Base-by-base conservation (phyloP, 805 yeast species). In the Candida schatavii region DNA sequence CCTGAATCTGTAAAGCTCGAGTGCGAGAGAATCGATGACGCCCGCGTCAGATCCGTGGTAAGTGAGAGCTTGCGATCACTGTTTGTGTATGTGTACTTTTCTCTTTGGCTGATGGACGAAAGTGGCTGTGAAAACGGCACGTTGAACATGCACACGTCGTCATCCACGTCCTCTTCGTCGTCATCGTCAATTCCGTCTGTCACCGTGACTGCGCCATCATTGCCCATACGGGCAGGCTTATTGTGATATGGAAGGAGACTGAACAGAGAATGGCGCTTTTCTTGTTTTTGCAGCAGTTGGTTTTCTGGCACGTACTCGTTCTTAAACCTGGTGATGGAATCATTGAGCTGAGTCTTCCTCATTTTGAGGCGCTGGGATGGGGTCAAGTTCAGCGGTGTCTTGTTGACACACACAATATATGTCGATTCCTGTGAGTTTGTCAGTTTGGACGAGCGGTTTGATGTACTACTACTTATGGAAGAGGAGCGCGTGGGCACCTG, bases 101-200 rank as follows among this genome's bases (percentile, higher is more conserved):
- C 71, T 37, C 61, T 59, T 15, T 62, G 61, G n/a, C 64, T 47
- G 14, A 68, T 47, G 10, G 71, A 59, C 4, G 58, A 66, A 15
- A 81, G 59, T 0, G 84, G 74, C 37, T 78, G 81, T 0, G 85
- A 72, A 40, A 79, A 60, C 2, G 89, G 89, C 15, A 83, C 85
- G 50, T 83, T 82, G 60, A 67, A 83, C 44, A 82, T 75, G 18
- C 74, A 67, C 18, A 72, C 60, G 41, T 74, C 74, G 33, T 72
- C 78, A 14, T 44, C 50, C 26, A 47, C 50, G 14, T 49, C 45
- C 21, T 39, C 31, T 31, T 43, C 42, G 32, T 43, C 48, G 23
- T 50, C 50, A 13, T 46, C 42, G 17, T 35, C 32, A 5, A 39
- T 39, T n/a, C n/a, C n/a, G n/a, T n/a, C n/a, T n/a, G n/a, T n/a